These are phyloP conservation scores for Myxozyma vanderwaltii DNA, from an alignment of 805 yeast genomes.

Conservation along the genomic window DNA sequence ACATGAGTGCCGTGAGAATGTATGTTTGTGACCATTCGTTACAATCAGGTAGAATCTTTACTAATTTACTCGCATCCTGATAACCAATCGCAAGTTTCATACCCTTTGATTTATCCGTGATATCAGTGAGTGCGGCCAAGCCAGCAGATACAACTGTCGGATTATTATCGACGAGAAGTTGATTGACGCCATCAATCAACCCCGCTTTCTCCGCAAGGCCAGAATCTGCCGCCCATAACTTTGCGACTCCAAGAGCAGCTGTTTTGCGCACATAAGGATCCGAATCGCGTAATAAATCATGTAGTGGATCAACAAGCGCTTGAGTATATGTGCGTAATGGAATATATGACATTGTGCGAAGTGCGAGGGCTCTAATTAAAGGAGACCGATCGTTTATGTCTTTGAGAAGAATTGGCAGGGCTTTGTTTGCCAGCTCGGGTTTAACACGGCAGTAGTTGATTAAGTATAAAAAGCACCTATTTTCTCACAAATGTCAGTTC, in stretches of 20 bases:
- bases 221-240: conserved; percentile 60
- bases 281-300: conserved; percentile 47
- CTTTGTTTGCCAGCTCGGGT: conserved; percentile 57
- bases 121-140: conserved; percentile 62
- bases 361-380: conserved; percentile 57
- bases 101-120: conserved; percentile 58
- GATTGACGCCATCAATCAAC: conserved; percentile 54
- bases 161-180: conserved; percentile 57
- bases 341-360: conserved; percentile 65
- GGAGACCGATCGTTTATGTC: conserved; percentile 58
- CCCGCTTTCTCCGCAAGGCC: conserved; percentile 48
- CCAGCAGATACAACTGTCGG: conserved; percentile 64
- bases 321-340: conserved; percentile 55
- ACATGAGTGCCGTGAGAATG: conserved; percentile 63
- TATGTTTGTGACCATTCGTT: conserved; percentile 72
- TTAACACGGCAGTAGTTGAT: conserved; percentile 60
- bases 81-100: conserved; percentile 58
- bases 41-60: conserved; percentile 47
- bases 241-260: conserved; percentile 70
- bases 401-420: conserved; percentile 56
- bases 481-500: not conserved
- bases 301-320: conserved; percentile 47
- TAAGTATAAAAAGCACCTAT: conserved; percentile 62
- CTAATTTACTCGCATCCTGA: conserved; percentile 49
- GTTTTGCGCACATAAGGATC: conserved; percentile 67